These are phyloP conservation scores for Aspergillus versicolor DNA, from an alignment of 2,329 filamentous ascomycete genomes.

Conservation along the genomic window DNA sequence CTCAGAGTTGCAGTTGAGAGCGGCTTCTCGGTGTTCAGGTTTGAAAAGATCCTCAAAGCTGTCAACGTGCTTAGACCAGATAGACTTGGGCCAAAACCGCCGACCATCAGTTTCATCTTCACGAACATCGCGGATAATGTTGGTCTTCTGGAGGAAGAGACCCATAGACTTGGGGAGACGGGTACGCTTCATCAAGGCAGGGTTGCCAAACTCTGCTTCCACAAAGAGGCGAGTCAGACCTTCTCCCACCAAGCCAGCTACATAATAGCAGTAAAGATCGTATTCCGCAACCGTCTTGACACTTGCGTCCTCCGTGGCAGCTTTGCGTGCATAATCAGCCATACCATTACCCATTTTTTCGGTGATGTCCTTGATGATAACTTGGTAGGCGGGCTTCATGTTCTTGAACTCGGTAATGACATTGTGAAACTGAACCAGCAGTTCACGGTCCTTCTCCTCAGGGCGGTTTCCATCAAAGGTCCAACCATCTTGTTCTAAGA, in stretches of 20 bases:
- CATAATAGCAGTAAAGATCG: conserved; percentile 96
- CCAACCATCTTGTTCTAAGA: conserved; percentile 84
- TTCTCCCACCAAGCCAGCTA: conserved; percentile 96
- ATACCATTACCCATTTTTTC: conserved; percentile 97
- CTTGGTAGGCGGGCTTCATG: conserved; percentile 78
- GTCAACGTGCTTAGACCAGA: conserved; percentile 94
- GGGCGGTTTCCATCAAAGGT: conserved; percentile 81
- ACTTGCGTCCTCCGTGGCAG: conserved; percentile 75
- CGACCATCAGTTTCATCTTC: conserved; percentile 87
- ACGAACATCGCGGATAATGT: conserved; percentile 93
- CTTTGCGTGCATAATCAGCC: conserved; percentile 89
- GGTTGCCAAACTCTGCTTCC: conserved; percentile 80
- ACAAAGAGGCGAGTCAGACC: conserved; percentile 90
- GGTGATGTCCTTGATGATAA: conserved; percentile 89
- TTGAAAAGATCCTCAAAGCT: conserved; percentile 89
- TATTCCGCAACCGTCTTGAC: conserved; percentile 85
- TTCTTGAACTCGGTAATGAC: conserved; percentile 84
- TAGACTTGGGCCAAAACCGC: conserved; percentile 91
- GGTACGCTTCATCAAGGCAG: conserved; percentile 73
- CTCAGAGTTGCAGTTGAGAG: conserved; percentile 82
- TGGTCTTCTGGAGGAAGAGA: conserved; percentile 95
- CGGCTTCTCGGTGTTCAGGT: conserved; percentile 71
- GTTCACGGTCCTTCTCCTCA: conserved; percentile 89
- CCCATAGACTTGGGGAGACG: conserved; percentile 93
- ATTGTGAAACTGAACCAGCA: conserved; percentile 88